A percentile compares a stretch with the other conserved stretches of the same genome.
Conservation (phyloP, 306 rosid species). For the Psophocarpus tetragonolobus region DNA sequence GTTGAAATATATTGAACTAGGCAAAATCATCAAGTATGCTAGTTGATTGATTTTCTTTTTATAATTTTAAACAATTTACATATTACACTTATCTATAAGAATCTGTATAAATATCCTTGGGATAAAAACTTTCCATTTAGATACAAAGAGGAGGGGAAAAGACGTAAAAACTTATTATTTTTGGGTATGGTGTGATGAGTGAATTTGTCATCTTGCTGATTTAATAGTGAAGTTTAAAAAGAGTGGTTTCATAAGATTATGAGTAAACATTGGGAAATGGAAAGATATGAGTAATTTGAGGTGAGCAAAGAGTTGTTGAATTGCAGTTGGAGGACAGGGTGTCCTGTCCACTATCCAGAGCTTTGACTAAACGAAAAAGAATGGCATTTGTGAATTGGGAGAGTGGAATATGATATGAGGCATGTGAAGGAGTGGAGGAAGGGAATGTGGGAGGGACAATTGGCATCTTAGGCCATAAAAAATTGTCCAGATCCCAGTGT, state of each 20-base stretch:
- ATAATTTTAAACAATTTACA: not conserved
- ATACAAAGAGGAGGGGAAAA: not conserved
- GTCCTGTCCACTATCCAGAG: no score
- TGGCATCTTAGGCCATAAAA: slow-evolving; percentile 4
- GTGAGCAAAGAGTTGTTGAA: not conserved
- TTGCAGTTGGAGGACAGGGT: not conserved
- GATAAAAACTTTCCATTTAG: not conserved
- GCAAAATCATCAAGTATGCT: not conserved
- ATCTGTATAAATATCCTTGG: no score
- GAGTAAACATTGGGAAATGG: not conserved
- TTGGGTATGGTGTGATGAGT: not conserved
- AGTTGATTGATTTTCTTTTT: not conserved
- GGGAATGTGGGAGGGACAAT: not conserved
- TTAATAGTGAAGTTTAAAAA: not conserved
- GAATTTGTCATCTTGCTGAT: not conserved
- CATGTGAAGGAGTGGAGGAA: slow-evolving; percentile 5
- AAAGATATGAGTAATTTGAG: not conserved
- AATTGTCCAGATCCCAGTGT: not conserved
- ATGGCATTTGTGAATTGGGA: not conserved
- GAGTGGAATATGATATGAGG: not conserved
- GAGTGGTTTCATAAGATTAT: not conserved
- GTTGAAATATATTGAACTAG: not conserved
- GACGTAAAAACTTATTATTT: not conserved
- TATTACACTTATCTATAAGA: not conserved
- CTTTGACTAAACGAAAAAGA: not conserved